Base-by-base conservation (phyloP, 2,329 filamentous ascomycete species). In the Pezicula radicicola region DNA sequence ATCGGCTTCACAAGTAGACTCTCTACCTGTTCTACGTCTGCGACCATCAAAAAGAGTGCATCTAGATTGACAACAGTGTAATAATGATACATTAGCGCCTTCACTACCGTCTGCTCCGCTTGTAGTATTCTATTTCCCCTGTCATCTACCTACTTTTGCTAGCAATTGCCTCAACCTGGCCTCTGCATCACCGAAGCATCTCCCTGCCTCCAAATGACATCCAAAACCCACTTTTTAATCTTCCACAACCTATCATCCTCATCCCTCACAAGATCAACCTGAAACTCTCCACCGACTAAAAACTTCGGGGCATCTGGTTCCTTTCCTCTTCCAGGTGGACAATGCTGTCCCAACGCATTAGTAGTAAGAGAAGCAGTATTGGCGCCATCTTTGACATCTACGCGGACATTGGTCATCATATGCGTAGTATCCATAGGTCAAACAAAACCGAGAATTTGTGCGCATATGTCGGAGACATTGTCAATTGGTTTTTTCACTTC, bases 181-280 rank as follows among this genome's bases (percentile, higher is more conserved):
- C 37, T 40, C 37, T 40, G 28, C 48, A 53, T 55, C 12, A 55
- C 15, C 13, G 46, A 47, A 27, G n/a, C 42, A 59, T 68, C 65
- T 3, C 66, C 66, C 41, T 65, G 48, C 13, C 37, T 58, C 69
- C 70, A 72, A 10, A 62, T 57, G 48, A 63, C 30, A 40, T 69
- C 58, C 37, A 68, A 46, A 21, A 51, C 58, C 57, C 57, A 68
- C 16, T 60, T 55, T 59, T 62, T 64, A 16, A 67, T 63, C 61
- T 66, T 71, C 70, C 69, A 72, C 50, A 67, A 21, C 9, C 61
- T 63, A 28, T 63, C 63, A 5, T 7, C 44, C 16, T 57, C 55
- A 58, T 67, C 64, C 53, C 54, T 62, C 4, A 67, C 58, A 16
- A 70, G 30, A 49, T 69, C 66, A 12, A 67, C 19, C 16, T 39